Conservation (phyloP, 768 basidiomycete species). For the Boletales sp. region DNA sequence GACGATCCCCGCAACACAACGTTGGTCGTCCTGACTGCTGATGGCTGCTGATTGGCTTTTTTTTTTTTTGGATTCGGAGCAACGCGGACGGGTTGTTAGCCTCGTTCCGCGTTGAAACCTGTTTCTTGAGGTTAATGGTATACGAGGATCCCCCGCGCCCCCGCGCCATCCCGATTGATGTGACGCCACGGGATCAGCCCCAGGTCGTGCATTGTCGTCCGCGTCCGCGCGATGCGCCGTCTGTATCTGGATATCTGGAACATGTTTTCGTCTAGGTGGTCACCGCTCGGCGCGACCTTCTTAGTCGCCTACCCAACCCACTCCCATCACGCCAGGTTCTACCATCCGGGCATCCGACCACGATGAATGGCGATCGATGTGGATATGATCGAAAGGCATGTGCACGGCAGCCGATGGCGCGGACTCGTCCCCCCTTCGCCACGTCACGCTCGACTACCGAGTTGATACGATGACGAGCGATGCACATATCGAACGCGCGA, state of each 20-base stretch:
- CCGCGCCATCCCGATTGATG: constrained; percentile 10
- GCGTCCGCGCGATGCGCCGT: too few relatives aligned
- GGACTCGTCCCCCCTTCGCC: neutral
- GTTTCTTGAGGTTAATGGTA: neutral
- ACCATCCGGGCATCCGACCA: too few relatives aligned
- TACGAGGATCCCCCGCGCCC: neutral
- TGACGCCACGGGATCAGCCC: too few relatives aligned
- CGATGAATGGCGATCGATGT: too few relatives aligned
- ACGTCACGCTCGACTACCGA: constrained; percentile 17
- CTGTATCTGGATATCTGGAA: too few relatives aligned
- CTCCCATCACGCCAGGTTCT: too few relatives aligned
- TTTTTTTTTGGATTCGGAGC: neutral
- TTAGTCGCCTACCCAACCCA: too few relatives aligned
- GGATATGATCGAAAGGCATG: too few relatives aligned
- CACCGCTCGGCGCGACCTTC: too few relatives aligned
- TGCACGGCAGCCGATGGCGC: neutral
- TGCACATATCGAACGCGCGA: neutral
- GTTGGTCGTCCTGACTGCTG: neutral
- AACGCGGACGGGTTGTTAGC: neutral
- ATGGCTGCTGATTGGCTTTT: neutral
- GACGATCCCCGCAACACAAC: too few relatives aligned
- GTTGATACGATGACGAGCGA: constrained; percentile 17
- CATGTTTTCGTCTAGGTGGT: too few relatives aligned
- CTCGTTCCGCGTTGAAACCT: neutral
- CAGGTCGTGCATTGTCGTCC: too few relatives aligned